These are phyloP conservation scores for Fusarium torreyae DNA, from an alignment of 2,329 filamentous ascomycete genomes.

Conservation along the genomic window DNA sequence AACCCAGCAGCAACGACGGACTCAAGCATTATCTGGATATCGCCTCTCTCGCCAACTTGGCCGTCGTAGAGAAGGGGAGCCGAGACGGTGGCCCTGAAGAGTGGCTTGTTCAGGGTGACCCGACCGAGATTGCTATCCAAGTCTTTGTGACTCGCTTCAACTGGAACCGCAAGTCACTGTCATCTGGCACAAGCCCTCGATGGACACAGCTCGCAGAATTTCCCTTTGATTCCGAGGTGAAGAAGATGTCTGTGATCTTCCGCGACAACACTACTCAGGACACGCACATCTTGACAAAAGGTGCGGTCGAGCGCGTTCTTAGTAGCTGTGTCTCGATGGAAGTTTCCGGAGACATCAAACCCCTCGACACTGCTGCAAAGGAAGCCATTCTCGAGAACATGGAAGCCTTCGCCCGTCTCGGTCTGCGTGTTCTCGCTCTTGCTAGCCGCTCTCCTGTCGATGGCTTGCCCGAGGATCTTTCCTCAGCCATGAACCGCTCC, in stretches of 20 bases:
- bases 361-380: slow-evolving; percentile 56
- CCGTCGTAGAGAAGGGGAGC: slow-evolving; percentile 65
- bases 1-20: slow-evolving; percentile 60
- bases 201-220: slow-evolving; percentile 77
- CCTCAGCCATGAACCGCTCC: slow-evolving; percentile 35
- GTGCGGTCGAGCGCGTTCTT: slow-evolving; percentile 76
- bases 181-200: slow-evolving; percentile 61
- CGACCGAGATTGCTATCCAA: slow-evolving; percentile 79
- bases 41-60: slow-evolving; percentile 76
- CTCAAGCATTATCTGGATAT: slow-evolving; percentile 73
- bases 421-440: slow-evolving; percentile 76
- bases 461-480: slow-evolving; percentile 39
- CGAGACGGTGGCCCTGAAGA: slow-evolving; percentile 60
- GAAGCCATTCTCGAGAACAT: slow-evolving; percentile 74
- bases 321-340: slow-evolving; percentile 69
- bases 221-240: slow-evolving; percentile 81
- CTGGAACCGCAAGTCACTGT: slow-evolving; percentile 70
- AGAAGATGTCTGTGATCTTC: slow-evolving; percentile 83
- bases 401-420: slow-evolving; percentile 74
- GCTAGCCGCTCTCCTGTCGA: slow-evolving; percentile 54
- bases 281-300: slow-evolving; percentile 71
- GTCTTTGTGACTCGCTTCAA: slow-evolving; percentile 80
- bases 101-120: slow-evolving; percentile 77
- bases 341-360: slow-evolving; percentile 55
- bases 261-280: slow-evolving; percentile 57